Conservation (phyloP, 2,329 filamentous ascomycete genomes). For the Botryosphaeria dothidea region DNA sequence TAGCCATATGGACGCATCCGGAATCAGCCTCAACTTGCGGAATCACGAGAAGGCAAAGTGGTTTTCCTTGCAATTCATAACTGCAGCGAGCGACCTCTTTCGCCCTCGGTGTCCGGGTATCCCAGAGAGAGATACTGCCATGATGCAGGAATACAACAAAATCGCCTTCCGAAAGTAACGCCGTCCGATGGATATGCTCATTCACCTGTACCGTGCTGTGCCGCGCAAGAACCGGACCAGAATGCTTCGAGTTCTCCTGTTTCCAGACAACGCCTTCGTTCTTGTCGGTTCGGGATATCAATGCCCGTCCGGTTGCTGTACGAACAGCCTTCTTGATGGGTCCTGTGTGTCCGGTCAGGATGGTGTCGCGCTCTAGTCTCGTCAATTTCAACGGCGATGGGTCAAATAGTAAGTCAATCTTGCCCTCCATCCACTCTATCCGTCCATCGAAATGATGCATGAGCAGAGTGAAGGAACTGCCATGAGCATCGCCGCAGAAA, state of each 20-base stretch:
- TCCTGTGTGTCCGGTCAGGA: constrained; percentile 82
- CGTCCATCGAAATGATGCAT: constrained; percentile 83
- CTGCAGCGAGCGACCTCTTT: constrained; percentile 58
- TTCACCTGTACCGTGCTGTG: constrained; percentile 68
- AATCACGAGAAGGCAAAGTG: constrained; percentile 76
- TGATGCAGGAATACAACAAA: constrained; percentile 81
- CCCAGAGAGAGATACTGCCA: constrained; percentile 73
- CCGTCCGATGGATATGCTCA: constrained; percentile 77
- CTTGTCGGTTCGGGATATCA: constrained; percentile 77
- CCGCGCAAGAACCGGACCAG: constrained; percentile 59
- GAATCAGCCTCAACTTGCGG: constrained; percentile 63
- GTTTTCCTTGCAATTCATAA: constrained; percentile 67
- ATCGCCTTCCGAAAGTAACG: constrained; percentile 72
- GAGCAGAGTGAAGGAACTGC: constrained; percentile 70
- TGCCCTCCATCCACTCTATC: constrained; percentile 78
- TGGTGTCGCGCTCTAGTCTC: constrained; percentile 63
- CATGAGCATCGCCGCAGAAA: constrained; percentile 65
- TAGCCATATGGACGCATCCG: constrained; percentile 66
- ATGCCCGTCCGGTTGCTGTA: constrained; percentile 75
- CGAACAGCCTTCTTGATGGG: constrained; percentile 84
- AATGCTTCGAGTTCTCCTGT: constrained; percentile 55
- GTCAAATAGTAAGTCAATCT: constrained; percentile 79
- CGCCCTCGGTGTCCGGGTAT: constrained; percentile 65
- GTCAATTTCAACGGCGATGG: constrained; percentile 58
- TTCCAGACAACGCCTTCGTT: constrained; percentile 85